Evolutionary conservation across 2,329 filamentous ascomycete species (phyloP).

Genomic region (Aspergillus neoniger): DNA sequence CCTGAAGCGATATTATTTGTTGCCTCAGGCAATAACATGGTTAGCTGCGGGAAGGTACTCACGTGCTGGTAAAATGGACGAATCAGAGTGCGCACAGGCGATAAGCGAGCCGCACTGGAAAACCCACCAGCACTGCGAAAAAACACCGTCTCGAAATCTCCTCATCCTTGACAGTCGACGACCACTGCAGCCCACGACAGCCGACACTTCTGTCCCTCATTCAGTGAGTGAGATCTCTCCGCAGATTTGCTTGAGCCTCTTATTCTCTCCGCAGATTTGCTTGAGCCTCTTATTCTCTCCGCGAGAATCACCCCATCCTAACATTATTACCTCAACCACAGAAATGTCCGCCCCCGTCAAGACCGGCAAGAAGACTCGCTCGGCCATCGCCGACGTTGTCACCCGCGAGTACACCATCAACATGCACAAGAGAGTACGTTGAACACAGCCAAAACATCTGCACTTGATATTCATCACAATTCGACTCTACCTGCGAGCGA

Average conservation of each 20-base stretch:
- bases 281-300: neutral
- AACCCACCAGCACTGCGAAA: slow-evolving; percentile 34
- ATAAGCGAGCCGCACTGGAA: slow-evolving; percentile 44
- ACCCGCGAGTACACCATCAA: slow-evolving; percentile 99
- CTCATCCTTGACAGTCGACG: slow-evolving; percentile 35
- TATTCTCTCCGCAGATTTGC: neutral
- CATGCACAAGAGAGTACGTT: slow-evolving; percentile 97
- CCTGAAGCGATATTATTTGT: neutral
- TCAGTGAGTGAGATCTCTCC: slow-evolving; percentile 34
- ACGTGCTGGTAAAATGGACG: slow-evolving; percentile 17
- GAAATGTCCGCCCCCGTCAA: slow-evolving; percentile 66
- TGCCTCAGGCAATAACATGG: neutral
- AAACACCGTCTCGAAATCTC: slow-evolving; percentile 26
- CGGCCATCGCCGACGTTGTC: slow-evolving; percentile 98
- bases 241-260: neutral
- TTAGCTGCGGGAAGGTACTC: neutral
- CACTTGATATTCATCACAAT: neutral
- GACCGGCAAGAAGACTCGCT: slow-evolving; percentile 75
- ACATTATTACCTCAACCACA: slow-evolving; percentile 35
- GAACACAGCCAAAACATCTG: slow-evolving; percentile 23
- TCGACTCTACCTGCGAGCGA: slow-evolving; percentile 21
- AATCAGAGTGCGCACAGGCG: slow-evolving; percentile 28
- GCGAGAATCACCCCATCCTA: neutral
- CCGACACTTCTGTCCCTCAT: slow-evolving; percentile 36
- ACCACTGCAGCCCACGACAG: slow-evolving; percentile 42